These are phyloP conservation scores for Heteromeles arbutifolia DNA, from an alignment of 306 rosid genomes.

Conservation along the genomic window DNA sequence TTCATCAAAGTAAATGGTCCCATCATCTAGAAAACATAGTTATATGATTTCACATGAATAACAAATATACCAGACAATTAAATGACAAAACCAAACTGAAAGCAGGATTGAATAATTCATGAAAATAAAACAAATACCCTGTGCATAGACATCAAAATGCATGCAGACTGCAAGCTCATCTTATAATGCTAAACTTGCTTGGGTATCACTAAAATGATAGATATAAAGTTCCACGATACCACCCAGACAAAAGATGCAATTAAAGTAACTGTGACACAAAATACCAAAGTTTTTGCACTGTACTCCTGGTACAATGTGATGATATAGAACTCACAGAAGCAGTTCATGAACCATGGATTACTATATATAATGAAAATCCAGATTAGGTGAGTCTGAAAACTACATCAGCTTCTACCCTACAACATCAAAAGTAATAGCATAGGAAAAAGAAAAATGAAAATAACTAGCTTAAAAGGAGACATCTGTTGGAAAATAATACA, in stretches of 20 bases:
- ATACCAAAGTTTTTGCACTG: not conserved
- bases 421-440: not conserved
- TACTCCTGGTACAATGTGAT: not conserved
- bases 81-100: not conserved
- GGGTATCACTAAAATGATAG: not conserved
- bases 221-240: not conserved
- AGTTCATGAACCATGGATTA: not conserved
- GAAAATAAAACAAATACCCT: not conserved
- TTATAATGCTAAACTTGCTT: not conserved
- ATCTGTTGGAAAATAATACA: not conserved
- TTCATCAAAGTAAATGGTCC: slow-evolving; percentile 79
- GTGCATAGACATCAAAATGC: not conserved
- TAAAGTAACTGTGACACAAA: not conserved
- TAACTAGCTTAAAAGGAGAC: not conserved
- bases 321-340: not conserved
- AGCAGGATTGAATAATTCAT: not conserved
- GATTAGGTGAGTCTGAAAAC: not conserved
- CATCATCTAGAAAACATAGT: slow-evolving; percentile 61
- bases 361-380: not conserved
- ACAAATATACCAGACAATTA: not conserved
- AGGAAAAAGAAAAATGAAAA: not conserved
- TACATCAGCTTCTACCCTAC: not conserved
- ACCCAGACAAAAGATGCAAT: not conserved
- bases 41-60: not conserved
- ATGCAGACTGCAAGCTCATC: not conserved